Base-by-base conservation (phyloP, 345 rosid genomes). In the Eucalyptus polyanthemos region DNA sequence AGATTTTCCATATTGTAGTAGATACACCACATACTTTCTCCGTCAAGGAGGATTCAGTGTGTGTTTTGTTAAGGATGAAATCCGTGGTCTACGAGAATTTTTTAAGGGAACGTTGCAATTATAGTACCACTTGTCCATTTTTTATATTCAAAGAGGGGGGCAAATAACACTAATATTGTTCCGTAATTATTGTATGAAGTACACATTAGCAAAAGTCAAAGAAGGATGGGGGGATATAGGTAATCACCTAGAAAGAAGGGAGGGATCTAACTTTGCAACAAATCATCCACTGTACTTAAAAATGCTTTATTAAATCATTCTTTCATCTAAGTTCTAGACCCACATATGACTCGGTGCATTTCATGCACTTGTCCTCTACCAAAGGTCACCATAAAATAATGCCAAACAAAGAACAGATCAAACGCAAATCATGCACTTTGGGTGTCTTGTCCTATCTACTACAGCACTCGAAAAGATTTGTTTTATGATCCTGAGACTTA, bases 121-220 rank as follows among this genome's bases (percentile, higher is more conserved):
- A 91, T 90, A 60, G 88, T 47, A 65, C 94, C 93, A 92, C 93
- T 92, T 91, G 76, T 40, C 54, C 95, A 90, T 88, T 62, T 87
- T 90, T 89, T 91, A 90, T 88, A 90, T 89, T 24, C 85, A 49
- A 40, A 91, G 87, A 29, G 54, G 11, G 42, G 25, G 42, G 50
- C 76, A 88, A 54, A 69, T 49, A 49, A 83, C 40, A 54, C 40
- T 54, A 60, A 56, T 87, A 65, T 69, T 95, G 93, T 95, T 93
- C 94, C 94, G 91, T 92, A 90, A 91, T 62, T 88, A 89, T 62
- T 34, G 50, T 50, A 90, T 88, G 89, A 86, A 87, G 72, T 60
- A 80, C 88, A 90, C 87, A 45, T 40, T 50, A 86, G 45, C 91
- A 90, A 88, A 95, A 95, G 97, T 96, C 98, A 97, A 96, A 95